Evolutionary conservation across 805 yeast genomes (phyloP).

Genomic region (Yarrowia phangngaensis): DNA sequence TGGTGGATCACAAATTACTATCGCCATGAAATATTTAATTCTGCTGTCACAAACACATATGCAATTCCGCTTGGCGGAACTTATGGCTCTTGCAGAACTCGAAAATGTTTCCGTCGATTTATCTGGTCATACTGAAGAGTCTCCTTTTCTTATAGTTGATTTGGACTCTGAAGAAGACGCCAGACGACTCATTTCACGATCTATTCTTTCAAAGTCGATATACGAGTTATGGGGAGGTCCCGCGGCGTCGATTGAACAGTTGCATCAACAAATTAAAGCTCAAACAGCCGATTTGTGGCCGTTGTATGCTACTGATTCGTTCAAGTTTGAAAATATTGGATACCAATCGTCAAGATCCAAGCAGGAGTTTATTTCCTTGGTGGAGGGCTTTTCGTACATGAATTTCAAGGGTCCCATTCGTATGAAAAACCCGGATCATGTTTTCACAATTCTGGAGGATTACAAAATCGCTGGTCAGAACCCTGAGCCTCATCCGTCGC

Average conservation of each 20-base stretch:
- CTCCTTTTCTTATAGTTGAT: constrained; percentile 69
- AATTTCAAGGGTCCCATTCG: constrained; percentile 72
- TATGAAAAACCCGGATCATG: constrained; percentile 70
- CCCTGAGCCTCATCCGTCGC: constrained; percentile 49
- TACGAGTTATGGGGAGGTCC: constrained; percentile 77
- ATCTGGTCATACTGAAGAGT: constrained; percentile 49
- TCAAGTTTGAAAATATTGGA: constrained; percentile 78
- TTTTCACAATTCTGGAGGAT: constrained; percentile 70
- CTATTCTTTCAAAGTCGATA: constrained; percentile 67
- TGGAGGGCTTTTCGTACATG: constrained; percentile 68
- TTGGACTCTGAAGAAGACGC: constrained; percentile 70
- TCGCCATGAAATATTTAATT: constrained; percentile 56
- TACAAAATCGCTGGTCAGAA: constrained; percentile 46
- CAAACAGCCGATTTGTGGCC: constrained; percentile 34
- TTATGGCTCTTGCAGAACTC: constrained; percentile 76
- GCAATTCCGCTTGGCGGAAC: constrained; percentile 73
- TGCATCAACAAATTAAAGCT: constrained; percentile 53
- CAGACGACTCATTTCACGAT: constrained; percentile 54
- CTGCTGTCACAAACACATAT: constrained; percentile 82
- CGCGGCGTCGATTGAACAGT: constrained; percentile 52
- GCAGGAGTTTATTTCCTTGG: constrained; percentile 52
- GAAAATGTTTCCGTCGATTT: constrained; percentile 56
- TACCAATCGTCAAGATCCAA: constrained; percentile 64
- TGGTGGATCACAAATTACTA: background rate
- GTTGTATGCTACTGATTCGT: constrained; percentile 48